A percentile compares a stretch with the other conserved stretches of the same genome.
phyloP scores from a whole-genome alignment of 2,329 filamentous ascomycete genomes.

The Penicillium sp. region DNA sequence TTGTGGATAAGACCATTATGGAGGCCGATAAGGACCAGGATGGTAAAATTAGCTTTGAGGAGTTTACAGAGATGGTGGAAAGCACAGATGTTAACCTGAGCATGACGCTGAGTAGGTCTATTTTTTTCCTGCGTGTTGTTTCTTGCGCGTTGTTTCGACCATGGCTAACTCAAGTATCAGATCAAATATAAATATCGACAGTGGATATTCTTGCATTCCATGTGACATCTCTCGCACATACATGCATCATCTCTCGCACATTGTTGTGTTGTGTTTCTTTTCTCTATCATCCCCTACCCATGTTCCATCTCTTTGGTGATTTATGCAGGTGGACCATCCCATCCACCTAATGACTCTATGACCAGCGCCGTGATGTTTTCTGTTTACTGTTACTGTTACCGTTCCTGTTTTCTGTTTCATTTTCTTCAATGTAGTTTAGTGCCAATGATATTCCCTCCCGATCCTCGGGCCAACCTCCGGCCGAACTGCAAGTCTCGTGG shows the following conservation, averaged over 20 bases:
- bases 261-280: neutral
- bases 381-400: slow-evolving; percentile 3
- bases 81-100: slow-evolving; percentile 76
- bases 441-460: slow-evolving; percentile 11
- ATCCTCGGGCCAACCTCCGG: slow-evolving; percentile 20
- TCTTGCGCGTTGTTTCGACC: neutral
- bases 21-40: slow-evolving; percentile 95
- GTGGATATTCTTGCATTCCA: neutral
- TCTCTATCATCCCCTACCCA: neutral
- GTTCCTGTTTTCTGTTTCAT: neutral
- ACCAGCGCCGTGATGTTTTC: slow-evolving; percentile 24
- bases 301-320: neutral
- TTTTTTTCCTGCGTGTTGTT: neutral
- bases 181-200: slow-evolving; percentile 22
- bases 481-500: slow-evolving; percentile 21
- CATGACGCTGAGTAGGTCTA: slow-evolving; percentile 66
- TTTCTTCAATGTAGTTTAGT: slow-evolving; percentile 22
- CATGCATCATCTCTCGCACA: neutral
- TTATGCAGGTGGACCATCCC: neutral
- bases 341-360: slow-evolving; percentile 27
- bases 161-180: slow-evolving; percentile 15
- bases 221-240: neutral
- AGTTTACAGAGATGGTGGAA: slow-evolving; percentile 99
- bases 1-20: slow-evolving; percentile 99
- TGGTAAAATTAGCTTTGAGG: slow-evolving; percentile 98